Evolutionary conservation across 345 rosid species (phyloP), one percentile per base, ranked within the genome.

Genomic region (Boechera retrofracta): DNA sequence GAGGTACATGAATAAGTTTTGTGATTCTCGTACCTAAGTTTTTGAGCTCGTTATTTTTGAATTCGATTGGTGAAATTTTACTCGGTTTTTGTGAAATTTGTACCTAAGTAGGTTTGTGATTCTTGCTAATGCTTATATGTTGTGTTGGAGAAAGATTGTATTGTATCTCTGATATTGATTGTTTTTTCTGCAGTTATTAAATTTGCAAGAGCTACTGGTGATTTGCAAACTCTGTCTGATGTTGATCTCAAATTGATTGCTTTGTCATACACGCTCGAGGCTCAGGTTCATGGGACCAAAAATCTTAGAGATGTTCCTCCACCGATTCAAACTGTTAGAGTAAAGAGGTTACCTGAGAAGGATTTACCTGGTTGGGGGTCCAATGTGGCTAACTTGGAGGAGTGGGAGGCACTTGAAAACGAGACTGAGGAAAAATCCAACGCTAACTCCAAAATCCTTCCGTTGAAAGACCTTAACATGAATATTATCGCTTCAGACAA

Each of bases 311-410:
- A 89, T 49, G 87, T 71, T 1, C 98, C 99, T 42, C 94, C 91
- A 4, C 96, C 96, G 38, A 85, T 93, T 32, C 94, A 89, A 56
- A 81, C 90, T 0, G 87, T 95, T 64, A 86, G 79, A 21, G 90
- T 91, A 28, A 91, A 81, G 89, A 91, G 96, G 75, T 82, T 93
- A 68, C 96, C 94, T 2, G 98, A 89, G 78, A 89, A 88, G 84
- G 97, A 91, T 0, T 48, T 91, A 85, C 97, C 97, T 48, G 98
- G 98, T 29, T 95, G 99, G 99, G 98, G 98, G 9, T 81, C 88
- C 7, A 95, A 92, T 86, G 98, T 95, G 48, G 81, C 96, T 77
- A 91, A 95, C 77, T 69, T 91, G 83, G 93, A 85, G 61, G 99
- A 95, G 69, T 95, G 98, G 99, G 98, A 95, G 65, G 96, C 96